Evolutionary conservation across 176 grass and related monocot species (phyloP).

Genomic region (Cenchrus americanus): DNA sequence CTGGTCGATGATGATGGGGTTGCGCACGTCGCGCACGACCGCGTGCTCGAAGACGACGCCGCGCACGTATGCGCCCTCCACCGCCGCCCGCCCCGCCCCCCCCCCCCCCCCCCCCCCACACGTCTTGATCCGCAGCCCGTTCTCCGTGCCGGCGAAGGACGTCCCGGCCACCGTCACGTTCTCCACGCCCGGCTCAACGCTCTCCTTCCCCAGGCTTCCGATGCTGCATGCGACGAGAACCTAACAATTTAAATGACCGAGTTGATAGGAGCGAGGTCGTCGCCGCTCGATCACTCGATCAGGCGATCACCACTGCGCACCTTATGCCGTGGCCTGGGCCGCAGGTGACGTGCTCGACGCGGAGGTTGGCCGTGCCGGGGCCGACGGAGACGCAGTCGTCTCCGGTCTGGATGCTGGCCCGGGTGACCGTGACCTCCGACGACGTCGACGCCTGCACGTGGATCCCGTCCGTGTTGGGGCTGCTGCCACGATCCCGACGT

Average conservation of each 20-base stretch:
- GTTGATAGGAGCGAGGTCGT: no score
- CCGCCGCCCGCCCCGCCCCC: conserved; percentile 40
- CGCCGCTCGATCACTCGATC: neutral
- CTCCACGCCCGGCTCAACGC: conserved; percentile 50
- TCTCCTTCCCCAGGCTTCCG: conserved; percentile 58
- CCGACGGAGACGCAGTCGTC: conserved; percentile 79
- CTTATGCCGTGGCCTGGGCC: conserved; percentile 78
- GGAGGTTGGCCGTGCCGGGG: conserved; percentile 59
- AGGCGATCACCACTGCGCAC: neutral
- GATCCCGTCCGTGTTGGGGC: conserved; percentile 83
- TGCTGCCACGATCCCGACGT: conserved; percentile 53
- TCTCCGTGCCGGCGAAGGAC: conserved; percentile 52
- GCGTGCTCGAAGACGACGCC: conserved; percentile 55
- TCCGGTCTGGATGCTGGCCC: conserved; percentile 60
- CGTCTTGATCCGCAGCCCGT: conserved; percentile 73
- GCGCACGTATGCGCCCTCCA: conserved; percentile 39
- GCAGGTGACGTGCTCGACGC: conserved; percentile 64
- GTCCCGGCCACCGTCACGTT: conserved; percentile 63
- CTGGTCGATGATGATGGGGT: conserved; percentile 71
- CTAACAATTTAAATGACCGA: no score
- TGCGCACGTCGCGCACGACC: conserved; percentile 53
- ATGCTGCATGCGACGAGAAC: conserved; percentile 40
- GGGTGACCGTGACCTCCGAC: conserved; percentile 42
- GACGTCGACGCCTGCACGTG: conserved; percentile 62
- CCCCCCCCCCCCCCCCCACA: no score